Percentiles rank a stretch among this genome's conserved stretches.
Evolutionary conservation across 2,329 filamentous ascomycete genomes (phyloP).

Genomic region (Neoarthrinium moseri): DNA sequence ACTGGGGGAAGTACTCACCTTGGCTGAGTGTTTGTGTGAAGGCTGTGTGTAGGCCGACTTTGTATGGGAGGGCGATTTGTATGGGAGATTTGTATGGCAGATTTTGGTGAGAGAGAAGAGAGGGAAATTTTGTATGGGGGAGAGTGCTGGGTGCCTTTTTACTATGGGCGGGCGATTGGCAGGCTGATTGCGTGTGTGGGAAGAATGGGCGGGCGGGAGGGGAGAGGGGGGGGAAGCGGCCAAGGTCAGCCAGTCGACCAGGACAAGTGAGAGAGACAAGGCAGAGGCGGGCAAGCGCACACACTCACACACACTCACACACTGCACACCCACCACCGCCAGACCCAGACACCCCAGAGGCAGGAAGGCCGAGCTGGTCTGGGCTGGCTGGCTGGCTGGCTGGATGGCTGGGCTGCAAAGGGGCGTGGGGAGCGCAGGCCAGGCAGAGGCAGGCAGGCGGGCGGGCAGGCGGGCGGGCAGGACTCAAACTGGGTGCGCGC

Average conservation of each 20-base stretch:
- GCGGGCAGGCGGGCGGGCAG: background rate
- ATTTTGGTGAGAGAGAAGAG: slow-evolving; percentile 60
- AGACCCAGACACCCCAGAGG: too few relatives aligned
- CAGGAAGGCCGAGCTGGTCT: too few relatives aligned
- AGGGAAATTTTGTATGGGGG: slow-evolving; percentile 56
- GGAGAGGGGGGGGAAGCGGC: too few relatives aligned
- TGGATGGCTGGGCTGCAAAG: too few relatives aligned
- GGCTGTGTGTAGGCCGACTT: slow-evolving; percentile 30
- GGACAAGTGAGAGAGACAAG: too few relatives aligned
- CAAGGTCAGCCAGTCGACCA: too few relatives aligned
- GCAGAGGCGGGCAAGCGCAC: too few relatives aligned
- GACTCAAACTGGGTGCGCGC: background rate
- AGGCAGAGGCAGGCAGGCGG: background rate
- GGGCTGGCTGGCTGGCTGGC: too few relatives aligned
- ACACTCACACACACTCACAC: too few relatives aligned
- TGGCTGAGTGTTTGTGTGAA: slow-evolving; percentile 40
- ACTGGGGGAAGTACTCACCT: slow-evolving; percentile 53
- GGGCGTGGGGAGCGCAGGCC: too few relatives aligned
- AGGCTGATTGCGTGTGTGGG: slow-evolving; percentile 37
- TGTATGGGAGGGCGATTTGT: slow-evolving; percentile 41
- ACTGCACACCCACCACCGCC: too few relatives aligned
- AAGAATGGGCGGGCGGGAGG: slow-evolving; percentile 27
- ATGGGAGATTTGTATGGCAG: slow-evolving; percentile 52
- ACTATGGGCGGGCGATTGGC: slow-evolving; percentile 60
- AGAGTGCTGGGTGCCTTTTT: slow-evolving; percentile 58